Base-by-base conservation (phyloP, 2,329 filamentous ascomycete genomes). In the Botrytis tulipae region DNA sequence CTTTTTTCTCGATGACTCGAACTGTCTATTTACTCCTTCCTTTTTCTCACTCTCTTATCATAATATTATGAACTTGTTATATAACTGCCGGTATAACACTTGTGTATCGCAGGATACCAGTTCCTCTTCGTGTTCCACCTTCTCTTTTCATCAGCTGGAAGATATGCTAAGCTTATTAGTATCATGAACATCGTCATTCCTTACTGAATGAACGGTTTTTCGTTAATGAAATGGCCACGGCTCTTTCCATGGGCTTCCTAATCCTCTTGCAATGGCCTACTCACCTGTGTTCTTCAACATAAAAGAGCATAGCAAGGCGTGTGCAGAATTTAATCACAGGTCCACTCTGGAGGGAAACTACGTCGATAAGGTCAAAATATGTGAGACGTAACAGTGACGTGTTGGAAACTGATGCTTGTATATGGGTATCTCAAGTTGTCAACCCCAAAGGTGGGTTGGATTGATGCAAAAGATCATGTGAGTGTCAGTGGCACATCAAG, bases 121-220 rank as follows among this genome's bases (percentile, higher is more conserved):
- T 5, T 61, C 20, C 10, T 40, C 35, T 61, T 37, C 20, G 8
- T 35, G 35, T 61, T 37, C 29, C 12, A 3, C 18, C 57, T 59
- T 32, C 57, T 22, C 29, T 59, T 35, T 22, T 40, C 22, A n/a
- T n/a, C 14, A 18, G 22, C n/a, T 40, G 22, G 35, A n/a, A 62
- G 9, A 62, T 62, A 22, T 62, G 12, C 25, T 62, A 40, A 37
- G 37, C 14, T n/a, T 35, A 22, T 40, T 8, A 40, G 25, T 16
- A 22, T 61, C 22, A 40, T 25, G 14, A 40, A 8, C 59, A 62
- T n/a, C 59, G 1, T 9, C 22, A 62, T n/a, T 35, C 22, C 14
- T 4, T 8, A 16, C 37, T n/a, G n/a, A n/a, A n/a, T n/a, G 12
- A 4, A n/a, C 10, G 14, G 22, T 16, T 18, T 6, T 3, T 0